A percentile compares a stretch with the other conserved stretches of the same genome.
phyloP scores from a whole-genome alignment of 1,139 yeast genomes.

The Candida gigantensis region DNA sequence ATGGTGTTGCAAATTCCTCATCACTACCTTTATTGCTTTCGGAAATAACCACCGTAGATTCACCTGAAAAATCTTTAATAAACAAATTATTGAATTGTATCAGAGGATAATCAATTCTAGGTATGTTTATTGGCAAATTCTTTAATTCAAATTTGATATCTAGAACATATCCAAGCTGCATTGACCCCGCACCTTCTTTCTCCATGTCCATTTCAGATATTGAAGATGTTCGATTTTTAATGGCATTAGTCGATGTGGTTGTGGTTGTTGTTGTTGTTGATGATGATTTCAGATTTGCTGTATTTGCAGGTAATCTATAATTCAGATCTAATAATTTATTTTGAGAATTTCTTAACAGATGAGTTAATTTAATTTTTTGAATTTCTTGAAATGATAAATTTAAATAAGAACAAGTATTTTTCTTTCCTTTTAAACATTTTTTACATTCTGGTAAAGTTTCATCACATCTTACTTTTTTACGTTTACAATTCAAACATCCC shows the following conservation, averaged over 20 bases:
- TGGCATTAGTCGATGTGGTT: not conserved
- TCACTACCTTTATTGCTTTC: not conserved
- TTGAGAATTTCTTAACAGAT: constrained; percentile 30
- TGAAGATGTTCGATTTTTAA: not conserved
- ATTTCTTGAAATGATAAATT: constrained; percentile 25
- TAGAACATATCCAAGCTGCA: constrained; percentile 12
- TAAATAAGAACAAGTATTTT: constrained; percentile 36
- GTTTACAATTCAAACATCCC: constrained; percentile 48
- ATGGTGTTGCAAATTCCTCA: not conserved
- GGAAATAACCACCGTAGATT: constrained; percentile 17
- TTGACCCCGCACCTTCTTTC: not conserved
- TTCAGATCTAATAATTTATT: constrained; percentile 29
- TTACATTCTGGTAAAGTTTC: constrained; percentile 45
- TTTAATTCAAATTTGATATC: constrained; percentile 30
- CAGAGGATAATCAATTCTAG: constrained; percentile 24
- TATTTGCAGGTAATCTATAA: constrained; percentile 31
- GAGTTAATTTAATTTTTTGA: constrained; percentile 29
- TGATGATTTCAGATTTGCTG: constrained; percentile 3
- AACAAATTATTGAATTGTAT: constrained; percentile 25
- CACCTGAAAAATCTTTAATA: constrained; percentile 22
- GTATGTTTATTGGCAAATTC: constrained; percentile 25
- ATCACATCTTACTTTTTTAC: constrained; percentile 49
- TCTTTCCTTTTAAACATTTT: constrained; percentile 38
- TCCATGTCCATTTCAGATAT: no score
- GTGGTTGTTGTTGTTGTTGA: no score